Conservation (phyloP, 2,329 filamentous ascomycete species). For the Drechslerella stenobrocha region DNA sequence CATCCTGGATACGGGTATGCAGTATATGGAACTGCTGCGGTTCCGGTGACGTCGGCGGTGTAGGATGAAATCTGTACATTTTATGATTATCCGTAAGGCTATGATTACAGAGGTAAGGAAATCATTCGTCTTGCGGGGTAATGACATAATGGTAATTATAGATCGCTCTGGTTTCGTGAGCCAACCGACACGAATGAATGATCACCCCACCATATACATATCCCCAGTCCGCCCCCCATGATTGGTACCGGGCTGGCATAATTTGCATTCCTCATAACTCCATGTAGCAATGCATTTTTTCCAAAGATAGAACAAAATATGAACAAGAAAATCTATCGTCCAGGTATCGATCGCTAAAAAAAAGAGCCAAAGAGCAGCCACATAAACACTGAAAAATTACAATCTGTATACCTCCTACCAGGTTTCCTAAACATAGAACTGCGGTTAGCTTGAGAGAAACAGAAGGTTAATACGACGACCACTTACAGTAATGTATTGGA, state of each 20-base stretch:
- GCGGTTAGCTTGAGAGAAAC: neutral
- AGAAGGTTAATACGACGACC: neutral
- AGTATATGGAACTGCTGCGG: conserved; percentile 53
- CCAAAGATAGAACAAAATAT: conserved; percentile 10
- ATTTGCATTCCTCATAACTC: conserved; percentile 1
- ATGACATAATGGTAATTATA: too few relatives aligned
- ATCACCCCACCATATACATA: too few relatives aligned
- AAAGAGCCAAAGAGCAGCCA: neutral
- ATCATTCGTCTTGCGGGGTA: too few relatives aligned
- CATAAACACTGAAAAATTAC: neutral
- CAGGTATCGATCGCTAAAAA: conserved; percentile 11
- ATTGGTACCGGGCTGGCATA: too few relatives aligned
- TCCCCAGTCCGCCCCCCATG: too few relatives aligned
- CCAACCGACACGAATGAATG: too few relatives aligned
- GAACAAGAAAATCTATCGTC: conserved; percentile 20
- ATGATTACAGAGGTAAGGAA: too few relatives aligned
- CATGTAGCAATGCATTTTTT: conserved; percentile 10
- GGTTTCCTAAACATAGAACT: neutral
- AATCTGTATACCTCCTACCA: neutral
- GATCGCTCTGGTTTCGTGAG: too few relatives aligned
- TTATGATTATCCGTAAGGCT: too few relatives aligned
- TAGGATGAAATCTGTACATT: too few relatives aligned
- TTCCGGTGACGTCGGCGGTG: conserved; percentile 19
- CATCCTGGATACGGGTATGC: conserved; percentile 52
- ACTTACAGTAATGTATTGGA: conserved; percentile 70